These are phyloP conservation scores for Elymus sibiricus DNA, from an alignment of 176 grass and related monocot genomes.

Conservation along the genomic window DNA sequence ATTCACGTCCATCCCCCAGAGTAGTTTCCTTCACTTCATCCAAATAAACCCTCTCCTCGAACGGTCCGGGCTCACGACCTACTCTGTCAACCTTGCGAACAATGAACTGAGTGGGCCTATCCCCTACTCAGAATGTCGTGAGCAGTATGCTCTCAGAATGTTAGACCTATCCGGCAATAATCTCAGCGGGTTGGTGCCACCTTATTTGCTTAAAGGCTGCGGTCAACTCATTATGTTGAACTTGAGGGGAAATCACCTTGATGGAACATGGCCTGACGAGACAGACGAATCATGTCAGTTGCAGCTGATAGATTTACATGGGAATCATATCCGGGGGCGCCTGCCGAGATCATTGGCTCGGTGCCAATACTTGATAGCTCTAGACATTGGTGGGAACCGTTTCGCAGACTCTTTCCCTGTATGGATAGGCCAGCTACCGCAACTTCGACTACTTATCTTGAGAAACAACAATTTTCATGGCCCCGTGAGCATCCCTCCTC, in stretches of 20 bases:
- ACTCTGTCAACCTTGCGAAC: background rate
- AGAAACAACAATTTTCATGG: conserved; percentile 22
- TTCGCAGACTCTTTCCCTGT: conserved; percentile 1
- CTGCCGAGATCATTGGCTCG: conserved; percentile 17
- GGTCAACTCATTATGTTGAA: background rate
- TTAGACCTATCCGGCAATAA: conserved; percentile 13
- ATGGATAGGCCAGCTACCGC: background rate
- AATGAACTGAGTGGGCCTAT: conserved; percentile 16
- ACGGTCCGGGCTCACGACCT: no score
- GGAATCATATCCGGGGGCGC: background rate
- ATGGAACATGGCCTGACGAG: conserved; percentile 3
- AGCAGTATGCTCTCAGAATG: background rate
- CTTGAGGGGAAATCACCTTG: conserved; percentile 10
- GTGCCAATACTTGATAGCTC: background rate
- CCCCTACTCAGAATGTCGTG: background rate
- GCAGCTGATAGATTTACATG: background rate
- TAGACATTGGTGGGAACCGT: conserved; percentile 4
- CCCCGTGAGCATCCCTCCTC: background rate
- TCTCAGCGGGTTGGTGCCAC: background rate
- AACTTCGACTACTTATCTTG: background rate
- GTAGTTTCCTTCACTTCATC: background rate
- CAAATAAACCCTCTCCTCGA: no score
- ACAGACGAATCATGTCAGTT: background rate
- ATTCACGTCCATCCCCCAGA: background rate
- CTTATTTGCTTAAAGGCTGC: background rate